These are phyloP conservation scores for Corynespora cassiicola DNA, from an alignment of 2,329 filamentous ascomycete genomes.

Conservation along the genomic window DNA sequence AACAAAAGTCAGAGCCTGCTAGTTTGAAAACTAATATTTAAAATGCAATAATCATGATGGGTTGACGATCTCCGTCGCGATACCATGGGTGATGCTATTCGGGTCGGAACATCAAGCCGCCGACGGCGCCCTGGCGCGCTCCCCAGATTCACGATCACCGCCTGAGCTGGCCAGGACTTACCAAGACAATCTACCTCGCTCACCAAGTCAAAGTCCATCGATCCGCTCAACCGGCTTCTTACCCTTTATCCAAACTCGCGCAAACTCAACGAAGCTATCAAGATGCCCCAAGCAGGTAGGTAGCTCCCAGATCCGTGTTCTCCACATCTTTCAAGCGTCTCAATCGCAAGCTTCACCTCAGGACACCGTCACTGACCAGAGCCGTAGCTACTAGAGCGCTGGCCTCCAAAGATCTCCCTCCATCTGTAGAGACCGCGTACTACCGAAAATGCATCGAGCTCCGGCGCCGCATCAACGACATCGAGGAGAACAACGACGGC, in stretches of 20 bases:
- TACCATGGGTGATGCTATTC: slow-evolving; percentile 1
- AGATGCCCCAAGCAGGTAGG: slow-evolving; percentile 19
- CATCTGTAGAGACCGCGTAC: slow-evolving; percentile 94
- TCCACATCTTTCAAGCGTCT: not conserved
- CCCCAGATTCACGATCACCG: not conserved
- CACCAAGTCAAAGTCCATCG: not conserved
- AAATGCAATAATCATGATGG: no score
- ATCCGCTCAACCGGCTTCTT: not conserved
- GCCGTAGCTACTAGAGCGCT: slow-evolving; percentile 31
- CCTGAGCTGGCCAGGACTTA: not conserved
- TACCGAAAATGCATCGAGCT: slow-evolving; percentile 95
- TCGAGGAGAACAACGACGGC: slow-evolving; percentile 89
- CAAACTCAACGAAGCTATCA: not conserved
- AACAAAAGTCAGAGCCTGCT: no score
- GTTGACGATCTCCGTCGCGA: no score
- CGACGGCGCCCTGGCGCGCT: not conserved
- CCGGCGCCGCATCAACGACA: slow-evolving; percentile 87
- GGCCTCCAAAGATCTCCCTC: slow-evolving; percentile 64
- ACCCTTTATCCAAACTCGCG: not conserved
- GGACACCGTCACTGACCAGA: slow-evolving; percentile 2
- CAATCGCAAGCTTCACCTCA: not conserved
- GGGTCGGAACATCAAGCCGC: slow-evolving; percentile 2
- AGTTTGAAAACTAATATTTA: no score
- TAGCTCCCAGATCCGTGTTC: slow-evolving; percentile 7
- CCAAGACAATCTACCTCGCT: no score